Base-by-base conservation (phyloP, 257 asterid species). In the Capsicum pubescens region DNA sequence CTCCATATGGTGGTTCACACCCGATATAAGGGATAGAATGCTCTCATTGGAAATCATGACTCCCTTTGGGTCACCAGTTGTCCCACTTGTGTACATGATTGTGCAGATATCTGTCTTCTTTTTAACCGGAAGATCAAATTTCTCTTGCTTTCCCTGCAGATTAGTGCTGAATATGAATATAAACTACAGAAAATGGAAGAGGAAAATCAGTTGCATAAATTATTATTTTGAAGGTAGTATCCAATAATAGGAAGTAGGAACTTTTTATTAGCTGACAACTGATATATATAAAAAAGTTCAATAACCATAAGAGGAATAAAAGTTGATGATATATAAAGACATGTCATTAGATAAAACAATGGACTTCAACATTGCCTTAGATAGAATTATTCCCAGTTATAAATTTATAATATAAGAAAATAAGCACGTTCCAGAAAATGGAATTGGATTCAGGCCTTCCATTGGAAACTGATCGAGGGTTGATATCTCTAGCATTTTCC, bases 1-100 rank as follows among this genome's bases (percentile, higher is more conserved):
- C 86, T 93, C 91, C 57, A 93, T 85, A 82, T 93, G 94, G 86
- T 92, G 93, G 88, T 90, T 86, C 7, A 92, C 97, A 32, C 98
- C 98, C 50, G 93, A 91, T 61, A 90, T 90, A n/a, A 93, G 87
- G 2, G 98, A 90, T 85, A 94, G 92, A 81, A 94, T 87, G 89
- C 93, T 91, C 88, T 92, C 98, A 12, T 94, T 91, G 46, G 97
- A 88, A 60, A 93, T 88, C 88, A 93, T 83, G 17, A 92, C 97
- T 48, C 97, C 98, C 85, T 94, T 94, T 4, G 97, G 98, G 59
- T 93, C 93, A 15, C 98, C 98, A 39, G 98, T 94, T 70, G 98
- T 94, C 50, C 97, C 98, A 87, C 97, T 94, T 8, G 98, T 93
- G 84, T 94, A 94, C 98, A 94, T 94, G 82, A 94, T 93, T 0